These are phyloP conservation scores for Toxoplasma gondii DNA, from an alignment of 169 alveolate species.

Conservation along the genomic window DNA sequence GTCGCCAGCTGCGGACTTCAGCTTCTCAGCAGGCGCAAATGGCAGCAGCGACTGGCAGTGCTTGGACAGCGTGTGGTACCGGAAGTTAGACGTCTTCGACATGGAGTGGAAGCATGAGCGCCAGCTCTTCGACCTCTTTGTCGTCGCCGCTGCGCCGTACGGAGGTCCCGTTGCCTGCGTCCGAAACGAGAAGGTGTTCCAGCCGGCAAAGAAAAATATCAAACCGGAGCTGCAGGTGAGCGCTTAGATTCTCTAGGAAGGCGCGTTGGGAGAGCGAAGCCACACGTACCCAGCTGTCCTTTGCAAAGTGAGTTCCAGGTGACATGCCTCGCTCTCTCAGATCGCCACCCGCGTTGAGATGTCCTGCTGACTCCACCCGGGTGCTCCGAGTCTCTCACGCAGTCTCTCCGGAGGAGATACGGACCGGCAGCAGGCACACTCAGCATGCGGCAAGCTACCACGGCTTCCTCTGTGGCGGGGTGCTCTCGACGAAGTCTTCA, in stretches of 20 bases:
- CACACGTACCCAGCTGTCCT: no score
- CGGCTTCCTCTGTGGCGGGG: no score
- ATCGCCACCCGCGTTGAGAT: no score
- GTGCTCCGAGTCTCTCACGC: no score
- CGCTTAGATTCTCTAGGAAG: background rate
- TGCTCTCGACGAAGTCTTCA: no score
- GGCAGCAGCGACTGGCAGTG: conserved; percentile 40
- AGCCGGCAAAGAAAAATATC: conserved; percentile 5
- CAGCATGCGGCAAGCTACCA: no score
- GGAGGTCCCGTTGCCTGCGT: conserved; percentile 41
- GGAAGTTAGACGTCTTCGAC: background rate
- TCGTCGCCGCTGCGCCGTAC: conserved; percentile 48
- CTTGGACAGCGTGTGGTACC: conserved; percentile 23
- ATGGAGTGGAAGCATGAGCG: background rate
- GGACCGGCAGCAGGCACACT: no score
- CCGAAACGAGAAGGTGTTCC: conserved; percentile 32
- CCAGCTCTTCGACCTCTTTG: background rate
- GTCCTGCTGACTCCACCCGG: no score
- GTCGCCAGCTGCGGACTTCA: background rate
- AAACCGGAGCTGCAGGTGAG: conserved; percentile 40
- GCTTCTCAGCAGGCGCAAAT: background rate
- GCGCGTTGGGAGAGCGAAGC: no score
- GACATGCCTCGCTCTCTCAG: no score
- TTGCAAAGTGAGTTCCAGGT: no score
- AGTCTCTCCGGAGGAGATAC: no score